Base-by-base conservation (phyloP, 495 filamentous ascomycete genomes). In the Penicillium samsonianum region DNA sequence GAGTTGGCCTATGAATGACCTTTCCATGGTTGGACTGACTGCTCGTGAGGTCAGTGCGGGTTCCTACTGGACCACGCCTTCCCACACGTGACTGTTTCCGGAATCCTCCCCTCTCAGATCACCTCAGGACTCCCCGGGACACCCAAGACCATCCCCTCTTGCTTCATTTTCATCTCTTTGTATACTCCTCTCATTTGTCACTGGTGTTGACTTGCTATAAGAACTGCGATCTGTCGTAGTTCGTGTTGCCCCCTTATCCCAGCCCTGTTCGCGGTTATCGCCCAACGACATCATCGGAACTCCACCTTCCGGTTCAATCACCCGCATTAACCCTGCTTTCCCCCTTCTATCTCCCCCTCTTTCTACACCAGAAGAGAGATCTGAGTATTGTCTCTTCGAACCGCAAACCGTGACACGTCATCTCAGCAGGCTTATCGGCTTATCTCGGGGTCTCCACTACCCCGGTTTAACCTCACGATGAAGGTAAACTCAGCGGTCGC, bases 1-100 rank as follows among this genome's bases (percentile, higher is more conserved):
- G 63, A 45, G 63, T 69, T 35, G 69, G 71, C 16, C 58, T 73
- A 6, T 69, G 57, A 64, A 47, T 20, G 19, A 14, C 43, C 40
- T 59, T 58, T 69, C 65, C 60, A 60, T 65, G 60, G 62, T 50
- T 60, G 46, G 17, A 17, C 37, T 40, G 17, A 17, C 37, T 40
- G 47, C 69, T 65, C 75, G 77, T 79, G 77, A 78, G 65, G 75
- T 68, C 60, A 67, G 57, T 57, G 68, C 65, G 70, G 60, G 59
- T 61, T 77, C 62, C 77, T 69, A 79, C 77, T 79, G 77, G 77
- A 65, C 64, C 53, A 41, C 35, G 25, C 49, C 25, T 31, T 17
- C 37, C 37, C 40, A 50, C 75, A 78, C 74, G 73, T 77, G 75
- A 78, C 54, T 61, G 53, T 61, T 42, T 28, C 17, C 69, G 70